Conservation (phyloP, 1,284 basidiomycete genomes). For the Ceratobasidium theobromae region DNA sequence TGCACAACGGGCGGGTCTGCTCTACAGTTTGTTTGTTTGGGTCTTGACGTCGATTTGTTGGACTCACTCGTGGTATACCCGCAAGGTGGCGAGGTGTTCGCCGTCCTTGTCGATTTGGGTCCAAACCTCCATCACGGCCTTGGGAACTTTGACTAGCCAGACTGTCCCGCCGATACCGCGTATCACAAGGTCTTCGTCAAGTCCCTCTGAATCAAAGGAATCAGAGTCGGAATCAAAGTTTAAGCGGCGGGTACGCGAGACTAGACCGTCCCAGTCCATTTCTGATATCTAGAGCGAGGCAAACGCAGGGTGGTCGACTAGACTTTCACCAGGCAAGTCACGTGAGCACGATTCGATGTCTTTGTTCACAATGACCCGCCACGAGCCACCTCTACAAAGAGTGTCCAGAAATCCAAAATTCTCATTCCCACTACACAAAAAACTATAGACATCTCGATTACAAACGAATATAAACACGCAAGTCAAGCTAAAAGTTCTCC, state of each 20-base stretch:
- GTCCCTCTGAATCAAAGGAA: slow-evolving; percentile 30
- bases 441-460: too few species aligned
- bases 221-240: slow-evolving; percentile 27
- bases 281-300: not conserved
- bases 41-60: slow-evolving; percentile 17
- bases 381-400: too few species aligned
- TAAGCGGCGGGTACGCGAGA: slow-evolving; percentile 3
- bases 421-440: too few species aligned
- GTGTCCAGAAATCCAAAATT: too few species aligned
- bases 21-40: too few species aligned
- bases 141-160: slow-evolving; percentile 46
- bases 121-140: slow-evolving; percentile 59
- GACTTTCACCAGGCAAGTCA: too few species aligned
- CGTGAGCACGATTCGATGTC: too few species aligned
- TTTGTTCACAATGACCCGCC: too few species aligned
- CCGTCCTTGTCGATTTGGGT: slow-evolving; percentile 51
- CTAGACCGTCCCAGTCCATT: slow-evolving; percentile 19
- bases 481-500: slow-evolving; percentile 46
- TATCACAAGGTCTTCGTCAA: slow-evolving; percentile 30
- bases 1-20: slow-evolving; percentile 9
- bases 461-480: too few species aligned
- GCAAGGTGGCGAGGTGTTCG: slow-evolving; percentile 69
- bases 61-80: slow-evolving; percentile 66
- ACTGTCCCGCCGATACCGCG: slow-evolving; percentile 15
- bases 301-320: too few species aligned